These are phyloP conservation scores for Peronospora destructor DNA, from an alignment of 352 stramenopile species.

Conservation along the genomic window DNA sequence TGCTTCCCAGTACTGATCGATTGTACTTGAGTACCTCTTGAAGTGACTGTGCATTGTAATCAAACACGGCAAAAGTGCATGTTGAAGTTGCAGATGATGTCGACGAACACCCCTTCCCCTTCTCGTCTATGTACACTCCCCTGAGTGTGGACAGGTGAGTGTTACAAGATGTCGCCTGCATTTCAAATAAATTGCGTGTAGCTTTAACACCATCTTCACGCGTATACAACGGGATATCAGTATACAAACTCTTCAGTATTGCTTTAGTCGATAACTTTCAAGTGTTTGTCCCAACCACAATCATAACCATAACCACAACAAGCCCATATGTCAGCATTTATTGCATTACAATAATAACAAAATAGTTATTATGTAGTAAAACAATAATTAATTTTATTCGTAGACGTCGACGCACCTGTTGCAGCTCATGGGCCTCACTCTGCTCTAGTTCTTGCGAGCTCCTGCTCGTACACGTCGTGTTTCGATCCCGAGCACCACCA, in stretches of 20 bases:
- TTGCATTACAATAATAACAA: background rate
- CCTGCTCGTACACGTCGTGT: background rate
- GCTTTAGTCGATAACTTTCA: background rate
- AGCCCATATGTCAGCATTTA: conserved; percentile 3
- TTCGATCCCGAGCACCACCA: background rate
- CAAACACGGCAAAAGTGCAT: conserved; percentile 44
- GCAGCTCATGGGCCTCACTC: conserved; percentile 9
- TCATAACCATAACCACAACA: too few species aligned
- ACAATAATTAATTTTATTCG: too few species aligned
- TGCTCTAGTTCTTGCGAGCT: conserved; percentile 3
- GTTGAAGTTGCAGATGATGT: conserved; percentile 12
- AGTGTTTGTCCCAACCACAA: too few species aligned
- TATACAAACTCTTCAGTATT: conserved; percentile 45
- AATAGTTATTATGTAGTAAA: conserved; percentile 7
- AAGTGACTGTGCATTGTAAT: conserved; percentile 60
- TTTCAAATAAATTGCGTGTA: conserved; percentile 22
- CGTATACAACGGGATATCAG: conserved; percentile 39
- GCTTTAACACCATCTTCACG: conserved; percentile 5
- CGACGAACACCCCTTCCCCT: background rate
- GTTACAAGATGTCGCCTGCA: conserved; percentile 21
- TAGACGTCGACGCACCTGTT: conserved; percentile 16
- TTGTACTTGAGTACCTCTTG: conserved; percentile 74
- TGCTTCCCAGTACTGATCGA: conserved; percentile 40
- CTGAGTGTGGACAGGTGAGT: conserved; percentile 33
- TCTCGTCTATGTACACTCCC: conserved; percentile 26